These are phyloP conservation scores for Climacium dendroides DNA, from an alignment of 225 moss, liverwort and hornwort species.

Conservation along the genomic window DNA sequence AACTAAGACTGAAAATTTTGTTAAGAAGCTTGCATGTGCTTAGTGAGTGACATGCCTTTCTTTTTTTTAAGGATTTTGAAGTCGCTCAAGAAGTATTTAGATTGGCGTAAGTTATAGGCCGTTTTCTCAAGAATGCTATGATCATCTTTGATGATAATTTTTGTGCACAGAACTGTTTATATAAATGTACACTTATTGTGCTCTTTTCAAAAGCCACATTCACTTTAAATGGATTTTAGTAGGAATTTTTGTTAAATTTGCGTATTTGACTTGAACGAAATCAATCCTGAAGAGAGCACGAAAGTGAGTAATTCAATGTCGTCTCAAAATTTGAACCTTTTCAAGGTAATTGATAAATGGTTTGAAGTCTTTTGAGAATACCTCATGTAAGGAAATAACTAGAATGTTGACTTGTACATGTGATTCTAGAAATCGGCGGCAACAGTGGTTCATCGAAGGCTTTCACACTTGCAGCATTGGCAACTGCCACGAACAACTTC, in stretches of 20 bases:
- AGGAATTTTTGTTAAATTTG: not conserved
- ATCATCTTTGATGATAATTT: not conserved
- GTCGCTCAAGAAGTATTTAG: not conserved
- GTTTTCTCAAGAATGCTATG: not conserved
- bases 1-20: not conserved
- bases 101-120: not conserved
- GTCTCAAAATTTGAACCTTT: not conserved
- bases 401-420: not conserved
- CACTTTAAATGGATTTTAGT: not conserved
- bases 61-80: not conserved
- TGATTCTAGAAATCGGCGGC: not conserved
- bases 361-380: not conserved
- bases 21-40: not conserved
- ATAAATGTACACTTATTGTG: no score
- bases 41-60: not conserved
- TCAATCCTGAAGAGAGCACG: not conserved
- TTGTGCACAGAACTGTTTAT: not conserved
- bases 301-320: not conserved
- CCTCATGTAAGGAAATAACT: not conserved
- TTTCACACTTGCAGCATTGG: slow-evolving; percentile 5
- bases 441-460: not conserved
- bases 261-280: not conserved
- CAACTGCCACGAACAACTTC: slow-evolving; percentile 29
- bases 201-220: not conserved
- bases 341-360: not conserved